These are phyloP conservation scores for Priceomyces medius DNA, from an alignment of 805 yeast genomes.

Conservation along the genomic window DNA sequence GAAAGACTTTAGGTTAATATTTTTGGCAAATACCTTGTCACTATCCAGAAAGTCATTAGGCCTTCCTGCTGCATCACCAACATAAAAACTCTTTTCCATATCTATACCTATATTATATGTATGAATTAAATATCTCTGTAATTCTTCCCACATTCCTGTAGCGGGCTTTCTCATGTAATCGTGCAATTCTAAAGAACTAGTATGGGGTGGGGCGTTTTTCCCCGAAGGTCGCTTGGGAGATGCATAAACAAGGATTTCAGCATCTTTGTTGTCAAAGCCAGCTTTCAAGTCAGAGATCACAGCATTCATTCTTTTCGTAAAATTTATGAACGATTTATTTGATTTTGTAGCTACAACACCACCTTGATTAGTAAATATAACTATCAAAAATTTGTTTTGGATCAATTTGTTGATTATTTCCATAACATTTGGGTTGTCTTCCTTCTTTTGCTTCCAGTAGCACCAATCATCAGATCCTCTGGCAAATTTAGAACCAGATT, in stretches of 20 bases:
- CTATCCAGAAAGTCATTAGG: slow-evolving; percentile 73
- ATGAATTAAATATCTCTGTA: slow-evolving; percentile 38
- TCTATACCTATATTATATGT: slow-evolving; percentile 32
- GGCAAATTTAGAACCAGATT: slow-evolving; percentile 60
- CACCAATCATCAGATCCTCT: slow-evolving; percentile 71
- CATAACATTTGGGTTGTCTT: slow-evolving; percentile 17
- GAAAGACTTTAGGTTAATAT: slow-evolving; percentile 50
- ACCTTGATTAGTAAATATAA: slow-evolving; percentile 87
- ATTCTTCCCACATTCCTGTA: slow-evolving; percentile 70
- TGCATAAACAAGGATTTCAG: slow-evolving; percentile 51
- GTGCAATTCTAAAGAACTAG: slow-evolving; percentile 33
- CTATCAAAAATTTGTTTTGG: slow-evolving; percentile 41
- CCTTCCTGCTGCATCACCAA: slow-evolving; percentile 98
- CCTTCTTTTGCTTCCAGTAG: slow-evolving; percentile 28
- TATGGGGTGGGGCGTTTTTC: slow-evolving; percentile 12
- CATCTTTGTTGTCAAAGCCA: slow-evolving; percentile 17
- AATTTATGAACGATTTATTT: slow-evolving; percentile 37
- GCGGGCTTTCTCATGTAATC: slow-evolving; percentile 66
- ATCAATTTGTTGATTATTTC: slow-evolving; percentile 21
- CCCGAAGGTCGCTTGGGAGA: slow-evolving; percentile 55
- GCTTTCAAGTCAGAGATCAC: slow-evolving; percentile 32
- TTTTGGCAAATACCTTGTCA: slow-evolving; percentile 68
- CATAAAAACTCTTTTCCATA: slow-evolving; percentile 52
- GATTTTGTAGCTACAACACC: slow-evolving; percentile 45
- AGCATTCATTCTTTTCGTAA: slow-evolving; percentile 41